phyloP scores from a whole-genome alignment of 768 basidiomycete species.

The Hypholoma fasciculare region DNA sequence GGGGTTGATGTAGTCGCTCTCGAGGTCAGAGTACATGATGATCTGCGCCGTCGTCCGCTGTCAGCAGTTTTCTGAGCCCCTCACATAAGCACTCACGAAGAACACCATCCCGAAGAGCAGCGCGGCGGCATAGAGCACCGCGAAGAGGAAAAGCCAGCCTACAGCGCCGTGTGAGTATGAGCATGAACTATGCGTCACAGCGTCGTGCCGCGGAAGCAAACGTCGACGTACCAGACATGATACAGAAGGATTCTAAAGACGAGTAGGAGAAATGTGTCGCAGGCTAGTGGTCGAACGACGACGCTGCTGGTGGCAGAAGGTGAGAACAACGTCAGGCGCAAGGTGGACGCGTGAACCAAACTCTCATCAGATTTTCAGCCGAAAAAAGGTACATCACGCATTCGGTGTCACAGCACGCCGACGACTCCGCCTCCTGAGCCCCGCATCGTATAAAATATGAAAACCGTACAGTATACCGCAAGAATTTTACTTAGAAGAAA shows the following conservation, averaged over 20 bases:
- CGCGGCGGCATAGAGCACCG: constrained; percentile 90
- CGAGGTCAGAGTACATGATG: constrained; percentile 99
- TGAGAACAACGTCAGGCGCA: constrained; percentile 15
- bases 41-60: constrained; percentile 52
- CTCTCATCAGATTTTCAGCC: constrained; percentile 11
- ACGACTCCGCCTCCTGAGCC: background rate
- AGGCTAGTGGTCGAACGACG: constrained; percentile 1
- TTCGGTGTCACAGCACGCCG: constrained; percentile 2
- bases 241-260: background rate
- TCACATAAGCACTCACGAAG: constrained; percentile 66
- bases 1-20: constrained; percentile 99
- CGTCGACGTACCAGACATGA: constrained; percentile 18
- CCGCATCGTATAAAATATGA: background rate
- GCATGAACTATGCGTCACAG: constrained; percentile 4
- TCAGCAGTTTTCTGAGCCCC: too few species aligned
- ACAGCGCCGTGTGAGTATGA: constrained; percentile 3
- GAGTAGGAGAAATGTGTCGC: background rate
- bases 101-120: constrained; percentile 98
- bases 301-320: constrained; percentile 3
- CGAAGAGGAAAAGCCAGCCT: constrained; percentile 97
- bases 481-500: background rate
- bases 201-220: background rate
- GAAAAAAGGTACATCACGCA: constrained; percentile 16
- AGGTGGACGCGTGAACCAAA: constrained; percentile 23
- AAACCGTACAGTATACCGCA: background rate